These are phyloP conservation scores for Chalciporus pseudorubinellus DNA, from an alignment of 768 basidiomycete species.

Conservation along the genomic window DNA sequence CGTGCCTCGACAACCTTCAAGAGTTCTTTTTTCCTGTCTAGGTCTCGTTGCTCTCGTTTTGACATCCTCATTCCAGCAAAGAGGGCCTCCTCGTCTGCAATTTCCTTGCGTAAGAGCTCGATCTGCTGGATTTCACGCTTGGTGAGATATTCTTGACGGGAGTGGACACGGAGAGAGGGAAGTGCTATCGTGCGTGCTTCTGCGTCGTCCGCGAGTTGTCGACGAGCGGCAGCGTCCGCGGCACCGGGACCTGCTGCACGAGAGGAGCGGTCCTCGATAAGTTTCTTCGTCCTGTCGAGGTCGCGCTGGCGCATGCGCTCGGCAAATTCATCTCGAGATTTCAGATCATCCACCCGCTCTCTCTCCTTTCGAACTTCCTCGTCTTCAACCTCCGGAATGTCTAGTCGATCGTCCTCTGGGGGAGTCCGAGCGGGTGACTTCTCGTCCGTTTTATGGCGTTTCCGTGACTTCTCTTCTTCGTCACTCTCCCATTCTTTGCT, in stretches of 20 bases:
- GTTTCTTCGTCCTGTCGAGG: conserved; percentile 79
- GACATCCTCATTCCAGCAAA: conserved; percentile 91
- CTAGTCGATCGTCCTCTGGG: conserved; percentile 38
- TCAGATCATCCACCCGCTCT: conserved; percentile 73
- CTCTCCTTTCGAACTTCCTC: conserved; percentile 67
- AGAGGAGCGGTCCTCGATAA: conserved; percentile 90
- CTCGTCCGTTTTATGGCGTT: conserved; percentile 56
- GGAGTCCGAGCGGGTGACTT: conserved; percentile 24
- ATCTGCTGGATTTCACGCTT: conserved; percentile 97
- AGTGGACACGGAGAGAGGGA: conserved; percentile 79
- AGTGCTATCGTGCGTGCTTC: conserved; percentile 53
- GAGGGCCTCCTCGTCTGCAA: conserved; percentile 89
- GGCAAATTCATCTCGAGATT: conserved; percentile 91
- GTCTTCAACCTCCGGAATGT: conserved; percentile 70
- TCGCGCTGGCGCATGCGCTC: conserved; percentile 84
- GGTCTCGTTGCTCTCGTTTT: conserved; percentile 73
- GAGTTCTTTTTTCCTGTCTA: conserved; percentile 90
- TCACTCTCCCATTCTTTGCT: conserved; percentile 89
- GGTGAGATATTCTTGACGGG: conserved; percentile 92
- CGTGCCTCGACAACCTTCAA: conserved; percentile 91
- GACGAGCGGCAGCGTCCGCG: conserved; percentile 78
- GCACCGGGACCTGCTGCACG: conserved; percentile 63
- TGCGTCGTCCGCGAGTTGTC: conserved; percentile 77
- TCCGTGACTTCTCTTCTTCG: conserved; percentile 75
- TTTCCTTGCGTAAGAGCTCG: conserved; percentile 88